phyloP scores from a whole-genome alignment of 2,329 filamentous ascomycete genomes.

The Didymella pomorum region DNA sequence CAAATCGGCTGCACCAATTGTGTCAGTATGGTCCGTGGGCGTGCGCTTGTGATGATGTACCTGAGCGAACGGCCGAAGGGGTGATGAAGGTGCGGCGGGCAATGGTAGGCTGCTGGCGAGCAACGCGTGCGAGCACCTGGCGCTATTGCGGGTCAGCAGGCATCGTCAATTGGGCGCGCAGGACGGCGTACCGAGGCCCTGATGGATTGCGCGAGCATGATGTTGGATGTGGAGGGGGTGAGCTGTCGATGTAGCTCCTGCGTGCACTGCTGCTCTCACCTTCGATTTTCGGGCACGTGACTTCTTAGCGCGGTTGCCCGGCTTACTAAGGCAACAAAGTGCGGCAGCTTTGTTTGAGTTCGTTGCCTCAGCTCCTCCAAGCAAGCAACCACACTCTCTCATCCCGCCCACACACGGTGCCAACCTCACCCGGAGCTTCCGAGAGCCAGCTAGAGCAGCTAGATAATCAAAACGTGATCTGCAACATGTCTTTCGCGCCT shows the following conservation, averaged over 20 bases:
- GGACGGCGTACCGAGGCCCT: slow-evolving; percentile 64
- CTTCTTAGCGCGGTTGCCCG: slow-evolving; percentile 22
- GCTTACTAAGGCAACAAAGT: slow-evolving; percentile 12
- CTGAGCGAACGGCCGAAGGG: slow-evolving; percentile 67
- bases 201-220: slow-evolving; percentile 68
- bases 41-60: slow-evolving; percentile 56
- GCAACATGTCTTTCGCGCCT: slow-evolving; percentile 44
- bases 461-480: slow-evolving; percentile 23
- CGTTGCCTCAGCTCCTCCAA: slow-evolving; percentile 11
- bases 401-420: slow-evolving; percentile 32
- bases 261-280: slow-evolving; percentile 19
- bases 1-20: slow-evolving; percentile 77
- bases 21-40: slow-evolving; percentile 36
- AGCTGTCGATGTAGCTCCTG: slow-evolving; percentile 38
- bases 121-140: slow-evolving; percentile 67
- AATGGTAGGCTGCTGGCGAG: slow-evolving; percentile 63
- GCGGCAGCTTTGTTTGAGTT: slow-evolving; percentile 10
- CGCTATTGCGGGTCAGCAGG: slow-evolving; percentile 57
- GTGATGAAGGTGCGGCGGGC: slow-evolving; percentile 70
- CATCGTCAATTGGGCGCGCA: slow-evolving; percentile 14
- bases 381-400: slow-evolving; percentile 26
- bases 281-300: slow-evolving; percentile 20
- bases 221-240: slow-evolving; percentile 42
- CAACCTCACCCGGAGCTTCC: slow-evolving; percentile 24
- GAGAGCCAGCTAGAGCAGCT: slow-evolving; percentile 22